These are phyloP conservation scores for Pichia exigua DNA, from an alignment of 805 yeast species.

Conservation along the genomic window DNA sequence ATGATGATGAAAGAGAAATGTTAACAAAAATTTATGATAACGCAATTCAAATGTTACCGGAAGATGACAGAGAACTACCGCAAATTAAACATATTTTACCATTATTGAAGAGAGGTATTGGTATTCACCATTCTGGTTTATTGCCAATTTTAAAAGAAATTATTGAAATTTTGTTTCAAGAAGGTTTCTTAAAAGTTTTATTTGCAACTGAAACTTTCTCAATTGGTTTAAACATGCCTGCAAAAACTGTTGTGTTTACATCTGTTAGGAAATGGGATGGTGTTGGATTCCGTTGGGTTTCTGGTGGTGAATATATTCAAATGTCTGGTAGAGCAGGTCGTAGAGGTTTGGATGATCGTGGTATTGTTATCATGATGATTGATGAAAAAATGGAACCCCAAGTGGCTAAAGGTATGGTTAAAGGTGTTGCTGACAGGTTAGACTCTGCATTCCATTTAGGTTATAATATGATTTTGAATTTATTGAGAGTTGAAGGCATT, in stretches of 20 bases:
- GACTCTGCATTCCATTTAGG: slow-evolving; percentile 98
- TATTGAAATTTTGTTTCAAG: slow-evolving; percentile 93
- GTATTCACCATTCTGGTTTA: slow-evolving; percentile 93
- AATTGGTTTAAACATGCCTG: slow-evolving; percentile 98
- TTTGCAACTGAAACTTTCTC: slow-evolving; percentile 98
- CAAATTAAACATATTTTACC: slow-evolving; percentile 92
- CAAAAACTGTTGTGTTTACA: slow-evolving; percentile 96
- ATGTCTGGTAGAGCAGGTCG: slow-evolving; percentile 99
- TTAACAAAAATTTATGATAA: slow-evolving; percentile 83
- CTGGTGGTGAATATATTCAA: slow-evolving; percentile 99
- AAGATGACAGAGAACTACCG: slow-evolving; percentile 84
- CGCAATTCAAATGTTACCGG: slow-evolving; percentile 83
- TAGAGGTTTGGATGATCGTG: slow-evolving; percentile 98
- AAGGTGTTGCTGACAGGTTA: slow-evolving; percentile 95
- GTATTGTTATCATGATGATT: slow-evolving; percentile 98
- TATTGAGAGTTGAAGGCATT: slow-evolving; percentile 95
- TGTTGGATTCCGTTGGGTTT: slow-evolving; percentile 94
- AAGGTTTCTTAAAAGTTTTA: slow-evolving; percentile 86
- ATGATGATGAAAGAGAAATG: slow-evolving; percentile 89
- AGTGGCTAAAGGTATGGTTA: slow-evolving; percentile 98
- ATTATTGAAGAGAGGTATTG: slow-evolving; percentile 86
- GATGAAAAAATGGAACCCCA: slow-evolving; percentile 99
- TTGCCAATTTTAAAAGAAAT: slow-evolving; percentile 90
- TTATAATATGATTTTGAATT: slow-evolving; percentile 91
- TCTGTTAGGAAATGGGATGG: slow-evolving; percentile 99